Conservation (phyloP, 2,329 filamentous ascomycete genomes). For the Rhytidhysteron rufulum region DNA sequence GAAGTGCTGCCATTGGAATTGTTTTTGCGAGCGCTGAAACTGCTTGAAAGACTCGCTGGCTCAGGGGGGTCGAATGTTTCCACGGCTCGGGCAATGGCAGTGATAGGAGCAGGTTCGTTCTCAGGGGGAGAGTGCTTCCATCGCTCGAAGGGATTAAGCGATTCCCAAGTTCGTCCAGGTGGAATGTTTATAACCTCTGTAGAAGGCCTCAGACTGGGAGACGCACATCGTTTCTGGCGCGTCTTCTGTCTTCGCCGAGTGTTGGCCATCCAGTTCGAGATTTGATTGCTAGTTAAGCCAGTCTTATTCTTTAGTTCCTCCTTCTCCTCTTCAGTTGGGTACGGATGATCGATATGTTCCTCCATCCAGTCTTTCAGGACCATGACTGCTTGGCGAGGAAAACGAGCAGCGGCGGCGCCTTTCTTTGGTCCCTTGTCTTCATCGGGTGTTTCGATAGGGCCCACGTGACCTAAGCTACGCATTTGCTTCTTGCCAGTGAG, state of each 20-base stretch:
- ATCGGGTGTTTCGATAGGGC: slow-evolving; percentile 30
- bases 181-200: slow-evolving; percentile 72
- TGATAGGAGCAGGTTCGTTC: slow-evolving; percentile 63
- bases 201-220: slow-evolving; percentile 62
- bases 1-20: slow-evolving; percentile 49
- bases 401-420: slow-evolving; percentile 44
- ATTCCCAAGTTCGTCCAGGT: slow-evolving; percentile 53
- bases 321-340: slow-evolving; percentile 84
- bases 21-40: slow-evolving; percentile 40
- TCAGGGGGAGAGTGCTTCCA: slow-evolving; percentile 68
- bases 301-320: slow-evolving; percentile 74
- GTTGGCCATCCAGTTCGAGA: slow-evolving; percentile 90
- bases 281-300: slow-evolving; percentile 76
- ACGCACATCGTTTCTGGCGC: slow-evolving; percentile 62
- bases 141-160: slow-evolving; percentile 59
- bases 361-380: slow-evolving; percentile 82
- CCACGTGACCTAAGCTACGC: slow-evolving; percentile 30
- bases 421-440: slow-evolving; percentile 21
- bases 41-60: slow-evolving; percentile 31
- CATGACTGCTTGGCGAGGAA: slow-evolving; percentile 75
- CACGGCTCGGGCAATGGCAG: slow-evolving; percentile 61
- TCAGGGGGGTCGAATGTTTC: slow-evolving; percentile 33
- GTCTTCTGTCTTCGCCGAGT: slow-evolving; percentile 79
- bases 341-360: slow-evolving; percentile 76
- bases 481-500: slow-evolving; percentile 37